phyloP scores from a whole-genome alignment of 2,329 filamentous ascomycete species.

The Fusarium sarcochroum region DNA sequence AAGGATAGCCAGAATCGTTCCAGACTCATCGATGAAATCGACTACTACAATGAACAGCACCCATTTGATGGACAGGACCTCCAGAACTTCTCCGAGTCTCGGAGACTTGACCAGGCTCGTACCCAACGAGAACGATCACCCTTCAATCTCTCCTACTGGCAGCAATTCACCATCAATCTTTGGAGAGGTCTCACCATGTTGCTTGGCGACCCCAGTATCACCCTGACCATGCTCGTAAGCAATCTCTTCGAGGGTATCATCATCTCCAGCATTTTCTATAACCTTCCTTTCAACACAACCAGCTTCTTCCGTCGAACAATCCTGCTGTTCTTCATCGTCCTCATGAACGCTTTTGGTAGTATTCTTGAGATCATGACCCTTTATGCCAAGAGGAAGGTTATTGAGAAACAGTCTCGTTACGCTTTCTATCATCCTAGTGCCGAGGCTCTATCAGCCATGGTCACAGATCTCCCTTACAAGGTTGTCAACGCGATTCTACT shows the following conservation, averaged over 20 bases:
- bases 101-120: slow-evolving; percentile 36
- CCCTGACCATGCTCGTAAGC: slow-evolving; percentile 37
- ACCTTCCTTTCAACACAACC: slow-evolving; percentile 14
- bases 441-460: slow-evolving; percentile 38
- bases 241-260: slow-evolving; percentile 39
- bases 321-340: slow-evolving; percentile 37
- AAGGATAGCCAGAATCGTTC: slow-evolving; percentile 43
- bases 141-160: slow-evolving; percentile 32
- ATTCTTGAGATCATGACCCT: slow-evolving; percentile 42
- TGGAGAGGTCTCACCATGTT: slow-evolving; percentile 31
- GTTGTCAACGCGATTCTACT: slow-evolving; percentile 54
- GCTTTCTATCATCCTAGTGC: slow-evolving; percentile 52
- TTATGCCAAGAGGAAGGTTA: slow-evolving; percentile 47
- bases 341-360: slow-evolving; percentile 40
- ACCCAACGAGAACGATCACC: slow-evolving; percentile 30
- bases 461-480: slow-evolving; percentile 41
- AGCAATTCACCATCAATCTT: slow-evolving; percentile 26
- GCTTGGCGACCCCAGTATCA: slow-evolving; percentile 27
- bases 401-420: slow-evolving; percentile 54
- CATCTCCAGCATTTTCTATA: slow-evolving; percentile 40
- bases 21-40: slow-evolving; percentile 48
- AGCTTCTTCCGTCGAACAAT: slow-evolving; percentile 27
- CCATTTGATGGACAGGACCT: slow-evolving; percentile 44
- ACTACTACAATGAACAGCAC: slow-evolving; percentile 46
- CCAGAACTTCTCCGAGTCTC: slow-evolving; percentile 36